phyloP scores from a whole-genome alignment of 805 yeast genomes.

The Ogataea glucozyma region DNA sequence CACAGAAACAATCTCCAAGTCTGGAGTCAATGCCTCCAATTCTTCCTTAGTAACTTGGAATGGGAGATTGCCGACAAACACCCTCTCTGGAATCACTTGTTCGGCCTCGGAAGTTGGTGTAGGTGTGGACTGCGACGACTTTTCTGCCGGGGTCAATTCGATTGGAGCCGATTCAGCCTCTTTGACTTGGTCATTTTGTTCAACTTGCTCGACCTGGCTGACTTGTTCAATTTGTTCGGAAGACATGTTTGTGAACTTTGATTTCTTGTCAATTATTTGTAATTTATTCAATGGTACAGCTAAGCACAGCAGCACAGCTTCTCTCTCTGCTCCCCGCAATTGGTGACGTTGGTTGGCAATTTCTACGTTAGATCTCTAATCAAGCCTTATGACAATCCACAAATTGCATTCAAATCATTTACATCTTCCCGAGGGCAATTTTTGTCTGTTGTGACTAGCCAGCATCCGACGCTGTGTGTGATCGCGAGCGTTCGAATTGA shows the following conservation, averaged over 20 bases:
- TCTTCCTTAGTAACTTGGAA: constrained; percentile 47
- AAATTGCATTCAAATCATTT: too few species aligned
- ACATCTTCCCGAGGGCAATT: constrained; percentile 7
- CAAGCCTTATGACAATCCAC: too few species aligned
- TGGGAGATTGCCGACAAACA: constrained; percentile 48
- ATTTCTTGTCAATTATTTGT: constrained; percentile 4
- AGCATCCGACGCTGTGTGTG: too few species aligned
- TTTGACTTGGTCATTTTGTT: constrained; percentile 11
- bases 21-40: constrained; percentile 41
- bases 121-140: background rate
- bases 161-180: background rate
- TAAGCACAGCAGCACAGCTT: constrained; percentile 5
- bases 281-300: constrained; percentile 4
- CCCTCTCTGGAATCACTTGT: constrained; percentile 43
- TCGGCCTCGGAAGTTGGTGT: constrained; percentile 12
- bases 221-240: constrained; percentile 13
- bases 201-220: constrained; percentile 10
- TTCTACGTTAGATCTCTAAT: background rate
- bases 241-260: constrained; percentile 12
- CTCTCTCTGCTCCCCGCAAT: constrained; percentile 8
- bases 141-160: constrained; percentile 8
- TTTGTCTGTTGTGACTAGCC: constrained; percentile 1
- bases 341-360: background rate
- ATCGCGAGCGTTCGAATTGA: too few species aligned
- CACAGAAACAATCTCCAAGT: constrained; percentile 34